These are phyloP conservation scores for Trichoderma oligosporum DNA, from an alignment of 2,329 filamentous ascomycete species.

Conservation along the genomic window DNA sequence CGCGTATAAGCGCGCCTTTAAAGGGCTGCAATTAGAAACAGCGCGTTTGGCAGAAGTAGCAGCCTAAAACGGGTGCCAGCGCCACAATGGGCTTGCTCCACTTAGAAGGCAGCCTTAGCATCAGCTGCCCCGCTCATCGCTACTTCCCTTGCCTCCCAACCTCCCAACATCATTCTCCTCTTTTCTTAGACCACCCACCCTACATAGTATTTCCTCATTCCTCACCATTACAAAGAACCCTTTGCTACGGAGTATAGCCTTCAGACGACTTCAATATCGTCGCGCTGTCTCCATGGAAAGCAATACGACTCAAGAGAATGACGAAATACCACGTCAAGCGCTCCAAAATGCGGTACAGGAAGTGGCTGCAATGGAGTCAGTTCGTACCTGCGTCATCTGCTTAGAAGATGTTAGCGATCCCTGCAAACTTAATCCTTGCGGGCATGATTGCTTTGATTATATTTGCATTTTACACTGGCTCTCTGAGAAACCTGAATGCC, in stretches of 20 bases:
- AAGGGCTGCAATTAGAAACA: too few species aligned
- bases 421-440: conserved; percentile 71
- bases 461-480: conserved; percentile 81
- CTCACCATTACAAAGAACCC: not conserved
- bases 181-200: too few species aligned
- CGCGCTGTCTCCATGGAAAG: conserved; percentile 16
- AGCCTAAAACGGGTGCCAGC: not conserved
- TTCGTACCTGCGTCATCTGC: conserved; percentile 74
- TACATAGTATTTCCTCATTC: not conserved
- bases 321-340: conserved; percentile 41
- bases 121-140: not conserved
- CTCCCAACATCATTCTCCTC: too few species aligned
- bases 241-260: not conserved
- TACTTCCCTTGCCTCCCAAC: not conserved
- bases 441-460: conserved; percentile 80
- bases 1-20: conserved; percentile 17
- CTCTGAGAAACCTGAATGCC: conserved; percentile 66
- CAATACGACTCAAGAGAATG: not conserved
- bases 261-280: not conserved
- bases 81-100: conserved; percentile 8
- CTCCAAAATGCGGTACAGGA: conserved; percentile 45
- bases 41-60: too few species aligned
- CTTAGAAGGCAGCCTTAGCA: not conserved
- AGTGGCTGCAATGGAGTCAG: conserved; percentile 31
- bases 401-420: conserved; percentile 70